Percentiles rank a stretch among this genome's conserved stretches.
phyloP scores from a whole-genome alignment of 2,329 filamentous ascomycete species.

The Zasmidium angulare region DNA sequence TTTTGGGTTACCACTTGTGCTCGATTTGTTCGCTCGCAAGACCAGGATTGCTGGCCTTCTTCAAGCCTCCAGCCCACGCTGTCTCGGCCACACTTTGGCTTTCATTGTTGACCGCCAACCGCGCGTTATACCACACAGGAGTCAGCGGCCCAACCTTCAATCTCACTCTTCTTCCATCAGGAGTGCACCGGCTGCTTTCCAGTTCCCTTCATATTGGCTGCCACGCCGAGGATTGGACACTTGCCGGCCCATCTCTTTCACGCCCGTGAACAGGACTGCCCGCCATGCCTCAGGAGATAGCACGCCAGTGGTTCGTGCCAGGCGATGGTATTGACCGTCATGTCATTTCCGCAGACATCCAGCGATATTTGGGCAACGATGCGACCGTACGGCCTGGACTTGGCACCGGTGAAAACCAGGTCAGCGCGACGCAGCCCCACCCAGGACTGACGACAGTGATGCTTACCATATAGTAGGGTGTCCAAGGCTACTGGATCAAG shows the following conservation, averaged over 20 bases:
- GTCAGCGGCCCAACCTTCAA: neutral
- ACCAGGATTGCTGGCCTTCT: slow-evolving; percentile 17
- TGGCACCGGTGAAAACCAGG: slow-evolving; percentile 47
- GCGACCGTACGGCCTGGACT: slow-evolving; percentile 50
- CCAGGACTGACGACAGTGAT: neutral
- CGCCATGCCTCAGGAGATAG: slow-evolving; percentile 37
- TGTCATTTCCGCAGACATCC: slow-evolving; percentile 54
- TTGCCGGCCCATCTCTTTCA: slow-evolving; percentile 2
- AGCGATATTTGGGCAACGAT: slow-evolving; percentile 52
- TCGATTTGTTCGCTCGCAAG: slow-evolving; percentile 10
- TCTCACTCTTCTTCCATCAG: neutral
- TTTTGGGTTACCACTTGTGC: slow-evolving; percentile 14
- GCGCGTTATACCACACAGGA: slow-evolving; percentile 7
- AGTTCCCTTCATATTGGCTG: slow-evolving; percentile 1
- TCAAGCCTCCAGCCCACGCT: slow-evolving; percentile 9
- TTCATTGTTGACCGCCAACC: slow-evolving; percentile 14
- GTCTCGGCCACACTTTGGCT: slow-evolving; percentile 11
- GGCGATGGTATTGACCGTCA: slow-evolving; percentile 52
- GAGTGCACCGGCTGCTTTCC: neutral
- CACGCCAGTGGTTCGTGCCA: slow-evolving; percentile 50
- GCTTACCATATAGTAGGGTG: slow-evolving; percentile 37
- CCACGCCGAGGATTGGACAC: neutral
- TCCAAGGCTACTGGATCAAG: slow-evolving; percentile 52
- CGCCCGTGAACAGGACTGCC: slow-evolving; percentile 7
- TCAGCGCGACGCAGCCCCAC: slow-evolving; percentile 28